These are phyloP conservation scores for Spongispora temasekensis DNA, from an alignment of 1,284 basidiomycete species.

Conservation along the genomic window DNA sequence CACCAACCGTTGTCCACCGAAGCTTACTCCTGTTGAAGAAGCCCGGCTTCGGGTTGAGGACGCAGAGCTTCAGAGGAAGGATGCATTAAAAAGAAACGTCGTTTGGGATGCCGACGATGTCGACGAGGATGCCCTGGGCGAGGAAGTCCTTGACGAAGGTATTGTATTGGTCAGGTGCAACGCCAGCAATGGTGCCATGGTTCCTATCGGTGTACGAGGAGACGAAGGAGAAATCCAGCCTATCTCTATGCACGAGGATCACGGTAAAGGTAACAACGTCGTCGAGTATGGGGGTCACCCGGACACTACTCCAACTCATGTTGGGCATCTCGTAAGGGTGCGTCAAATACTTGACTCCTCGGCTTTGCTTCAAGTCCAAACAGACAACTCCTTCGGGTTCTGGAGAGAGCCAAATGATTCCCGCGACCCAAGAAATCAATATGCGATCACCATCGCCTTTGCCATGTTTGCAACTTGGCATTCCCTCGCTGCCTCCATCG, in stretches of 20 bases:
- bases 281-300: constrained; percentile 52
- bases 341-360: neutral
- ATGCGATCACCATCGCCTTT: constrained; percentile 26
- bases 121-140: constrained; percentile 51
- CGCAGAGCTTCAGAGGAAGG: constrained; percentile 52
- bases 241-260: constrained; percentile 29
- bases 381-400: constrained; percentile 30
- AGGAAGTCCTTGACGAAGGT: constrained; percentile 48
- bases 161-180: constrained; percentile 36
- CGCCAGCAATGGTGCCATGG: constrained; percentile 19
- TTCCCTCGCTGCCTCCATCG: constrained; percentile 40
- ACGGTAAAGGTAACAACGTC: constrained; percentile 28
- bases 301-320: constrained; percentile 54
- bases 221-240: constrained; percentile 46
- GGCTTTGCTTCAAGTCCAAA: constrained; percentile 3
- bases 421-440: constrained; percentile 34
- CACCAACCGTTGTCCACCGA: constrained; percentile 39
- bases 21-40: constrained; percentile 57
- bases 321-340: constrained; percentile 55
- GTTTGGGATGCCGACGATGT: constrained; percentile 51
- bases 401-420: constrained; percentile 48
- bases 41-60: constrained; percentile 52
- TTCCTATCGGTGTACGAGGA: constrained; percentile 51
- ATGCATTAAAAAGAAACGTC: constrained; percentile 44
- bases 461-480: constrained; percentile 6